Evolutionary conservation across 805 yeast genomes (phyloP).

Genomic region (Lachancea meyersii): DNA sequence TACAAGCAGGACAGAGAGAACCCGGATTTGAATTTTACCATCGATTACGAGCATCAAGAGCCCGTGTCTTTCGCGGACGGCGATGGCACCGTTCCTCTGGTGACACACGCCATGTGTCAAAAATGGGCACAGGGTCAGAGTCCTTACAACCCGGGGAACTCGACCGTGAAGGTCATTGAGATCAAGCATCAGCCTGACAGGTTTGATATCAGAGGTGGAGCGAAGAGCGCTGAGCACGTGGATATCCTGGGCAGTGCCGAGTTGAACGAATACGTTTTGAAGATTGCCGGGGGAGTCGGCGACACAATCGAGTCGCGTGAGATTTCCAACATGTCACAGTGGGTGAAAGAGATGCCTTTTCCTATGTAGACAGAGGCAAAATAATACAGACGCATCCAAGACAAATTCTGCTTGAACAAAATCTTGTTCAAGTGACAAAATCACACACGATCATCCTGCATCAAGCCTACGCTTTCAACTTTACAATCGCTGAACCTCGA

Average conservation of each 20-base stretch:
- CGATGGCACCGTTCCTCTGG: conserved; percentile 87
- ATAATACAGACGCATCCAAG: too few relatives aligned
- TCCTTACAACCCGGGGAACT: conserved; percentile 74
- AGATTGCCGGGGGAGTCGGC: conserved; percentile 79
- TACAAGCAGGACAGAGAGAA: conserved; percentile 66
- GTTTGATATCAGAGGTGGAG: conserved; percentile 94
- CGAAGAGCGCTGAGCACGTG: conserved; percentile 95
- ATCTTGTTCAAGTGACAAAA: too few relatives aligned
- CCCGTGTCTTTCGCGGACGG: conserved; percentile 86
- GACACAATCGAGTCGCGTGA: conserved; percentile 54
- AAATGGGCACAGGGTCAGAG: conserved; percentile 67
- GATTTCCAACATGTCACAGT: conserved; percentile 53
- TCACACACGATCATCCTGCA: too few relatives aligned
- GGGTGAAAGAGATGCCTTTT: conserved; percentile 53
- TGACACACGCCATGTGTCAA: conserved; percentile 87
- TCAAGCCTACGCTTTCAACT: too few relatives aligned
- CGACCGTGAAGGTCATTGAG: conserved; percentile 75
- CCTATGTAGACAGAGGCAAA: conserved; percentile 27
- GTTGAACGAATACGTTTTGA: conserved; percentile 75
- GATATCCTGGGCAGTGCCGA: conserved; percentile 93
- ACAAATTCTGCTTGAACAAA: too few relatives aligned
- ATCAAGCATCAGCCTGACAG: conserved; percentile 89
- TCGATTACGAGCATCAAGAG: conserved; percentile 53
- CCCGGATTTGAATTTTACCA: conserved; percentile 56
- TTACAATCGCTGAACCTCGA: too few relatives aligned